phyloP scores from a whole-genome alignment of 2,329 filamentous ascomycete species.

The Coniella vitis region DNA sequence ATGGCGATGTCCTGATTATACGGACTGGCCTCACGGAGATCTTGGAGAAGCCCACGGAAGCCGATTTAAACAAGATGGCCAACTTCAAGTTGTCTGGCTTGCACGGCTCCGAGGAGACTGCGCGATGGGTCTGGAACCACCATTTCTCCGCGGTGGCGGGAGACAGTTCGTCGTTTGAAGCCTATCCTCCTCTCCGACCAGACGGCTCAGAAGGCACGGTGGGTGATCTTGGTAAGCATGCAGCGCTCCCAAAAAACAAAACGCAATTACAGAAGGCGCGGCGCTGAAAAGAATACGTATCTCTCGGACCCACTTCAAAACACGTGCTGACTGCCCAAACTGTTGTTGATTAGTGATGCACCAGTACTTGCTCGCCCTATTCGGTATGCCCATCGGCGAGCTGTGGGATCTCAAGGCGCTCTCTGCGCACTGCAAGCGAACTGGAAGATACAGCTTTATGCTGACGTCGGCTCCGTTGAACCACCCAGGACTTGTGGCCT shows the following conservation, averaged over 20 bases:
- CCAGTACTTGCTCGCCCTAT: constrained; percentile 40
- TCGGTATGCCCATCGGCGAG: constrained; percentile 49
- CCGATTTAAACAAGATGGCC: constrained; percentile 28
- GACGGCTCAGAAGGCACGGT: constrained; percentile 29
- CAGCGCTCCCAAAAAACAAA: too few relatives aligned
- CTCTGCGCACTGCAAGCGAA: constrained; percentile 44
- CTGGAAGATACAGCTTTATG: constrained; percentile 52
- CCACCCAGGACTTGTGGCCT: constrained; percentile 43
- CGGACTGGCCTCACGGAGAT: constrained; percentile 29
- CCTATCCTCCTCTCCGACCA: constrained; percentile 46
- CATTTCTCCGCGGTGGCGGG: constrained; percentile 61
- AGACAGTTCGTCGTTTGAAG: constrained; percentile 58
- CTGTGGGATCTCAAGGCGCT: constrained; percentile 49
- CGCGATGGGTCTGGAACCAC: constrained; percentile 62
- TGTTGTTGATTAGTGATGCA: constrained; percentile 34
- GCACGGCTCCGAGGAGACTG: constrained; percentile 42
- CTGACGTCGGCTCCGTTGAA: constrained; percentile 54
- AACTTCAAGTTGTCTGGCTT: constrained; percentile 29
- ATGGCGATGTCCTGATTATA: constrained; percentile 33
- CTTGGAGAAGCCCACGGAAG: constrained; percentile 33
- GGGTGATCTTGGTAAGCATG: constrained; percentile 31
- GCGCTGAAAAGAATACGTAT: too few relatives aligned
- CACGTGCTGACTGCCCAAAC: background rate
- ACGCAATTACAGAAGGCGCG: too few relatives aligned
- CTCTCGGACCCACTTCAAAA: background rate